Conservation (phyloP, 805 yeast genomes). For the Teunomyces pallodes region DNA sequence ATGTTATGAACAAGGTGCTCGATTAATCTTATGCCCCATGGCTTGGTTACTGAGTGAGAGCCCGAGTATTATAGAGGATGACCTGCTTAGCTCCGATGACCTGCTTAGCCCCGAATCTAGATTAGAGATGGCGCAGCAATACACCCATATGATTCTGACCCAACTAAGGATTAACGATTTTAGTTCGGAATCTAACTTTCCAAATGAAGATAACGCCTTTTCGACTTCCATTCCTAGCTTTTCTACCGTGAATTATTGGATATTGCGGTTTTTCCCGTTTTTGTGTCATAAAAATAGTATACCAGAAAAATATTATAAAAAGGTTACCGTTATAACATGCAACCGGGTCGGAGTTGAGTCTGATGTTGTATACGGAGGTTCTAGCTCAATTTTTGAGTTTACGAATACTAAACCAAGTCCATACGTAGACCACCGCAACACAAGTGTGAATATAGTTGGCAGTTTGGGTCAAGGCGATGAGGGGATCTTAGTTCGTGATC, state of each 20-base stretch:
- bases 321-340: slow-evolving; percentile 49
- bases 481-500: slow-evolving; percentile 61
- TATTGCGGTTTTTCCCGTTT: slow-evolving; percentile 65
- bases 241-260: slow-evolving; percentile 69
- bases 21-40: slow-evolving; percentile 72
- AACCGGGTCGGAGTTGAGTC: slow-evolving; percentile 81
- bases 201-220: background rate
- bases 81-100: slow-evolving; percentile 1
- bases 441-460: slow-evolving; percentile 54
- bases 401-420: slow-evolving; percentile 30
- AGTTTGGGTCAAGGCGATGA: slow-evolving; percentile 62
- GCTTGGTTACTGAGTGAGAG: slow-evolving; percentile 74
- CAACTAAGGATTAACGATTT: background rate
- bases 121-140: background rate
- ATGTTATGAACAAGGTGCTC: slow-evolving; percentile 46
- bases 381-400: slow-evolving; percentile 56
- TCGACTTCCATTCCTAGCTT: slow-evolving; percentile 41
- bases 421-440: slow-evolving; percentile 39
- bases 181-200: slow-evolving; percentile 9
- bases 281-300: slow-evolving; percentile 35
- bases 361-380: slow-evolving; percentile 65
- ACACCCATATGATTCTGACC: background rate
- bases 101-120: slow-evolving; percentile 4
- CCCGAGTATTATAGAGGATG: slow-evolving; percentile 24
- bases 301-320: slow-evolving; percentile 19